Conservation (phyloP, 441 rosid species). For the Dalechampia spathulata region DNA sequence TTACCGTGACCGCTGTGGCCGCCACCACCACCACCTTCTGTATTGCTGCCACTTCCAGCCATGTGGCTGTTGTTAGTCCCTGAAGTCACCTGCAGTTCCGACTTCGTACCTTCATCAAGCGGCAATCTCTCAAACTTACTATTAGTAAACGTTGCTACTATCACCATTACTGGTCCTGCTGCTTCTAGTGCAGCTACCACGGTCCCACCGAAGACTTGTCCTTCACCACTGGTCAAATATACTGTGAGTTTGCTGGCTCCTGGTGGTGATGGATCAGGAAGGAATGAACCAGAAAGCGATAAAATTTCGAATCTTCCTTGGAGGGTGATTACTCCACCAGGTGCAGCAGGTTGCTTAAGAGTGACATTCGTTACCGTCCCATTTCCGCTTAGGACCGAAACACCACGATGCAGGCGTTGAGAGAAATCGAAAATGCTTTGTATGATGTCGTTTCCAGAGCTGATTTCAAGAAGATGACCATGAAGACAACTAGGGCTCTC, state of each 20-base stretch:
- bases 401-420: constrained; percentile 64
- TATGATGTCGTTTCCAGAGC: constrained; percentile 60
- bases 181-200: constrained; percentile 61
- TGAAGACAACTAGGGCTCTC: constrained; percentile 83
- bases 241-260: constrained; percentile 70
- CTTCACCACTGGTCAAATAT: constrained; percentile 80
- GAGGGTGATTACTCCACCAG: constrained; percentile 58
- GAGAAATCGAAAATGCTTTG: constrained; percentile 60
- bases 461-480: constrained; percentile 83
- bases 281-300: constrained; percentile 66
- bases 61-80: neutral
- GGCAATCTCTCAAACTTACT: constrained; percentile 82
- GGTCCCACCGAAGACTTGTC: constrained; percentile 79
- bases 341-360: constrained; percentile 68
- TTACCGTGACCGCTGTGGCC: too few species aligned
- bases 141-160: constrained; percentile 77
- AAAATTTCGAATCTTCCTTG: constrained; percentile 85
- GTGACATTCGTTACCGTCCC: constrained; percentile 72
- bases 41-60: too few species aligned
- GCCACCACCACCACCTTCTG: too few species aligned
- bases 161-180: constrained; percentile 77
- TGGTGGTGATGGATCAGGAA: constrained; percentile 67
- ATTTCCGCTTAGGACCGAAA: constrained; percentile 69
- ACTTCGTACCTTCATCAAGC: constrained; percentile 48
- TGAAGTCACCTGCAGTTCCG: constrained; percentile 12